Evolutionary conservation across 345 rosid genomes (phyloP), one percentile per base, ranked within the genome.

Genomic region (Gossypium stocksii): DNA sequence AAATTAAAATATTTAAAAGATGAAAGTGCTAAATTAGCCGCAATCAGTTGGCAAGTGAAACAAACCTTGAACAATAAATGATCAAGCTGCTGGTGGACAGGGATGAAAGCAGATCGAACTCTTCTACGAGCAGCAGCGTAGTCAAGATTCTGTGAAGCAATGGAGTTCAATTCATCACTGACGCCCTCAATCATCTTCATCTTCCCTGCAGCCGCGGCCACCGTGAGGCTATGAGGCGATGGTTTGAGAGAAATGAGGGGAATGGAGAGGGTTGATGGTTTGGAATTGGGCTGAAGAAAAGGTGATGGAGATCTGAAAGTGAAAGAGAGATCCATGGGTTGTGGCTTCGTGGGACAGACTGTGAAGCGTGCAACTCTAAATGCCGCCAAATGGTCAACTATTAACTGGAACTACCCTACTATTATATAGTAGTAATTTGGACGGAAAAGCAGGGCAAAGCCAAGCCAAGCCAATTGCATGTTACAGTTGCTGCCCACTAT

Each of bases 11-110:
- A 20, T 1, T 13, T 14, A 43, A 67, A 5, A 41, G 29, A 71
- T 16, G 48, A 66, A 70, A 59, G 12, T 44, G 66, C 13, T 27
- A 66, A 49, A 19, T 62, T 48, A 66, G 61, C 10, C 25, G 12
- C 44, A 43, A 7, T 62, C 14, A 27, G 43, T 44, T 11, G 48
- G 66, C 71, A 12, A 27, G 23, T 7, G 5, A 52, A 52, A 77
- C 78, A 19, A 16, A 89, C 97, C 97, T 89, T 90, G 80, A 92
- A 91, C 74, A 94, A 79, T 70, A 89, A 88, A 77, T 94, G 98
- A 82, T 92, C 98, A 66, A 94, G 92, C 79, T 85, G 87, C 77
- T 59, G 88, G 61, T 90, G 97, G 41, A 84, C 85, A 59, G 86
- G 82, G 56, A 22, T 5, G 68, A 94, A 94, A 75, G 98, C 97